phyloP scores from a whole-genome alignment of 1,284 basidiomycete genomes.

The Apiotrichum brassicae region DNA sequence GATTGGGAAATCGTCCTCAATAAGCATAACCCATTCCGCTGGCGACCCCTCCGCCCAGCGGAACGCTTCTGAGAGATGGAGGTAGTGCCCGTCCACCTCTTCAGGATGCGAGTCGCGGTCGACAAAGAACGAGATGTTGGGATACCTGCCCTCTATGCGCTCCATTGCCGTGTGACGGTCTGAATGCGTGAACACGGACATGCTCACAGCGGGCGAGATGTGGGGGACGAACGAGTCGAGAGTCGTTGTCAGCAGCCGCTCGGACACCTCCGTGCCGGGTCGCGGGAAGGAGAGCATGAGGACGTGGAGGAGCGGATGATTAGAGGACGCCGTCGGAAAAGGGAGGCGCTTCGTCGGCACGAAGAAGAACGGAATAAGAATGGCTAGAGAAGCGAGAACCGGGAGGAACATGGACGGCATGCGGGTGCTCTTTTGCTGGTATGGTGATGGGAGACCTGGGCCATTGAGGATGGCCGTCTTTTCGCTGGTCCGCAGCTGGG shows the following conservation, averaged over 20 bases:
- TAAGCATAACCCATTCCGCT: conserved; percentile 18
- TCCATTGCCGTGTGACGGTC: conserved; percentile 1
- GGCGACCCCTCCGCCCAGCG: neutral
- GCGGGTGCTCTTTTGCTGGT: no score
- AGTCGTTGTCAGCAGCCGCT: conserved; percentile 2
- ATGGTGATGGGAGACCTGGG: no score
- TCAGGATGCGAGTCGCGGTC: conserved; percentile 8
- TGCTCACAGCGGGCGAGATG: neutral
- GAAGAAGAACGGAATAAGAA: no score
- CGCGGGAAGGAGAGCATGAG: conserved; percentile 15
- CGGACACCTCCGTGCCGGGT: neutral
- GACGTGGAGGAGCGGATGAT: conserved; percentile 2
- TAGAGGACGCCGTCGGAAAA: no score
- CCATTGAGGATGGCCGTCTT: no score
- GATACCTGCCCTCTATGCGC: neutral
- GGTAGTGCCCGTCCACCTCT: conserved; percentile 10
- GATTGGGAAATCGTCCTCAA: conserved; percentile 19
- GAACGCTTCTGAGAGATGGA: conserved; percentile 14
- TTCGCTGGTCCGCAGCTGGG: no score
- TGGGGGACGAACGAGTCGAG: conserved; percentile 6
- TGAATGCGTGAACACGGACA: conserved; percentile 13
- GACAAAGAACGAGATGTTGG: conserved; percentile 1
- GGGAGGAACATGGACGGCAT: no score
- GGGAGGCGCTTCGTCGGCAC: no score
- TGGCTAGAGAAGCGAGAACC: no score